These are phyloP conservation scores for Epichloe uncinata DNA, from an alignment of 2,329 filamentous ascomycete species.

Conservation along the genomic window DNA sequence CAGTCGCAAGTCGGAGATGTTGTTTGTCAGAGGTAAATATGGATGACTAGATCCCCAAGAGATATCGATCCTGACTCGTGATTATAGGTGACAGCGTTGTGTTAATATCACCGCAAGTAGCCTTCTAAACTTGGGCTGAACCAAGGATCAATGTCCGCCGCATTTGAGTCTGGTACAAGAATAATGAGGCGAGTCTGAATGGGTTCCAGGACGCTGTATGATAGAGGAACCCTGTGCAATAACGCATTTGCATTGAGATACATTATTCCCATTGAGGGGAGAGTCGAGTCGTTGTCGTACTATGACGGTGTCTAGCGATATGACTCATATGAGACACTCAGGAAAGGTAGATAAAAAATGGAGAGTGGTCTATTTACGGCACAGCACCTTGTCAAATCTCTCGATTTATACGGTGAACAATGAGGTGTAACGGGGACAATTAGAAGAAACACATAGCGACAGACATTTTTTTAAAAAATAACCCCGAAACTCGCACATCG, in stretches of 20 bases:
- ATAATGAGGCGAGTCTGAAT: not conserved
- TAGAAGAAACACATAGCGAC: not conserved
- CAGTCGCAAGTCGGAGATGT: conserved; percentile 96
- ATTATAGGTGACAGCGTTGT: conserved; percentile 56
- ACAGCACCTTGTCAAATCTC: too few relatives aligned
- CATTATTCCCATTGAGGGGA: too few relatives aligned
- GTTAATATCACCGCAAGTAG: conserved; percentile 51
- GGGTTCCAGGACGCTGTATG: too few relatives aligned
- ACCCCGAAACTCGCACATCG: too few relatives aligned
- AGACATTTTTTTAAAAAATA: too few relatives aligned
- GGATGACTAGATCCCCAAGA: conserved; percentile 27
- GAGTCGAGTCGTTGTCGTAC: too few relatives aligned
- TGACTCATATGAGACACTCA: too few relatives aligned
- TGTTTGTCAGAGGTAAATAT: conserved; percentile 71
- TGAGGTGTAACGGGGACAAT: not conserved
- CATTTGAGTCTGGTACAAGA: not conserved
- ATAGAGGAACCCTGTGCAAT: too few relatives aligned
- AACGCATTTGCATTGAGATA: too few relatives aligned
- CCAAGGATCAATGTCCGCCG: conserved; percentile 1
- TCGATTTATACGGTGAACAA: not conserved
- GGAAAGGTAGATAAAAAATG: too few relatives aligned
- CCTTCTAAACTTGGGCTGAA: conserved; percentile 19
- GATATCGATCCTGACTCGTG: not conserved
- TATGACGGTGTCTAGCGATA: too few relatives aligned
- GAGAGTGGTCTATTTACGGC: too few relatives aligned